These are phyloP conservation scores for Themeda triandra DNA, from an alignment of 176 grass and related monocot species.

Conservation along the genomic window DNA sequence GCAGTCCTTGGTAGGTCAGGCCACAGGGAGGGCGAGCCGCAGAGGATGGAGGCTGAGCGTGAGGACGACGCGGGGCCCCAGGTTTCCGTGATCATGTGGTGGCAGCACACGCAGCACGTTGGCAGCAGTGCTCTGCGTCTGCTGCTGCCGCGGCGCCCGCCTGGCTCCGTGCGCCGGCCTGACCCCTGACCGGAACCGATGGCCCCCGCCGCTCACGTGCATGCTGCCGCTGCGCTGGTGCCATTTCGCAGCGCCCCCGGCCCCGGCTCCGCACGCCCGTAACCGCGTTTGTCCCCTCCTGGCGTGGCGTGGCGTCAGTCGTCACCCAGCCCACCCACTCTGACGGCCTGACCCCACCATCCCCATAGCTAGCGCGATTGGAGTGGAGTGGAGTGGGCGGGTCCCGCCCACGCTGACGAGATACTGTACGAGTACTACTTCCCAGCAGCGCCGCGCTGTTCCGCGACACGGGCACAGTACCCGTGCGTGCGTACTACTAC, in stretches of 20 bases:
- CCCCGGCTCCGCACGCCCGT: not conserved
- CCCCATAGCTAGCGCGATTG: not conserved
- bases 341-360: too few species aligned
- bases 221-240: not conserved
- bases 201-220: slow-evolving; percentile 24
- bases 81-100: slow-evolving; percentile 34
- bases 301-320: not conserved
- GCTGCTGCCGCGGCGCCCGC: not conserved
- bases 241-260: not conserved
- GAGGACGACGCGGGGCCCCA: not conserved
- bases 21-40: not conserved
- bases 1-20: too few species aligned
- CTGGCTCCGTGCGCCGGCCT: not conserved
- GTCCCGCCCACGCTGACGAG: not conserved
- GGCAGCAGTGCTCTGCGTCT: not conserved
- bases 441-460: too few species aligned
- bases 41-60: not conserved
- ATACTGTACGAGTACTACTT: not conserved
- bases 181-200: too few species aligned
- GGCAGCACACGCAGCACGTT: not conserved
- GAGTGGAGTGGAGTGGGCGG: not conserved
- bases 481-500: too few species aligned
- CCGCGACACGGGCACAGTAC: too few species aligned
- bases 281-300: not conserved
- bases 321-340: not conserved